Percentiles rank a stretch among this genome's conserved stretches.
Evolutionary conservation across 306 rosid species (phyloP).

Genomic region (Inga leiocalycina): DNA sequence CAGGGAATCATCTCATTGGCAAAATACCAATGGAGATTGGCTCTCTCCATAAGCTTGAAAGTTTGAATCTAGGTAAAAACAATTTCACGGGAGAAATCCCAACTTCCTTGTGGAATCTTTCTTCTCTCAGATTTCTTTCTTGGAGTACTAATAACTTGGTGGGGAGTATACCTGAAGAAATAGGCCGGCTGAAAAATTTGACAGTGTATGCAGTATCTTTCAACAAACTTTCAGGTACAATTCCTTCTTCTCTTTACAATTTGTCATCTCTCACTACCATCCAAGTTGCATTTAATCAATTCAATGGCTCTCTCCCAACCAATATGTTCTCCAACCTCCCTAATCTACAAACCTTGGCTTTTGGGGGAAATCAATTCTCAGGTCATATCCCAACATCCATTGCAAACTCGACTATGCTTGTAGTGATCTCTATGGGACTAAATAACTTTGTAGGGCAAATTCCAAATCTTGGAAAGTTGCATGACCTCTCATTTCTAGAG

Average conservation of each 20-base stretch:
- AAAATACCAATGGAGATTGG: background rate
- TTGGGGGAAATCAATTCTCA: background rate
- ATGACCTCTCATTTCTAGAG: background rate
- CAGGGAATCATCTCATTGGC: background rate
- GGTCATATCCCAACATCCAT: slow-evolving; percentile 21
- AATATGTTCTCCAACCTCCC: background rate
- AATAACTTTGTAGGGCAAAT: slow-evolving; percentile 2
- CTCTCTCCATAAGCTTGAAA: background rate
- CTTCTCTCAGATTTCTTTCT: background rate
- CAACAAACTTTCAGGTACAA: background rate
- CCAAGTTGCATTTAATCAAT: rapidly evolving
- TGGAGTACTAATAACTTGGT: background rate
- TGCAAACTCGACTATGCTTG: background rate
- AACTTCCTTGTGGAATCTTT: background rate
- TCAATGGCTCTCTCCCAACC: slow-evolving; percentile 1
- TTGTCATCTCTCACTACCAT: background rate
- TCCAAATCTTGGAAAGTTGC: slow-evolving; percentile 10
- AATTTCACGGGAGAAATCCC: background rate
- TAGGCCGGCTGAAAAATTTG: background rate
- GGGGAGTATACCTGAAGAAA: background rate
- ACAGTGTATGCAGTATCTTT: rapidly evolving
- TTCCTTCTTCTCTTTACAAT: background rate
- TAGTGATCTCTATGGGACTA: background rate
- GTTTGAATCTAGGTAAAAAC: background rate
- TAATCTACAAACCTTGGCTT: rapidly evolving